These are phyloP conservation scores for Pulveroboletus sp. DNA, from an alignment of 768 basidiomycete species.

Conservation along the genomic window DNA sequence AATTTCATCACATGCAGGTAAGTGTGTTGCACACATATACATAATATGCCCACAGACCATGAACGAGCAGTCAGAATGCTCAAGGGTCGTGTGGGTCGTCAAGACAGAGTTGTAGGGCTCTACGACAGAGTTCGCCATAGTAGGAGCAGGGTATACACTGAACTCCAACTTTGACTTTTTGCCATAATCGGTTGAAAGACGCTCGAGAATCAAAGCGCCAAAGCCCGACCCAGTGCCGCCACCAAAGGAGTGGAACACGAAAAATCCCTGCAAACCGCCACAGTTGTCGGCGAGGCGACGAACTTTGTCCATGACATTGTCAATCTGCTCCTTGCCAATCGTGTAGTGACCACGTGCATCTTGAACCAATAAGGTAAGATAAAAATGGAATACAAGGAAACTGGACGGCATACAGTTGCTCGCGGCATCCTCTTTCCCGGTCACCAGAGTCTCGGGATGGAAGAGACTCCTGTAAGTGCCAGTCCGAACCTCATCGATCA, in stretches of 20 bases:
- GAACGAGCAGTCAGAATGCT: conserved; percentile 99
- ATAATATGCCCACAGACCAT: conserved; percentile 55
- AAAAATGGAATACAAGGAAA: not conserved
- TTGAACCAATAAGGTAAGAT: conserved; percentile 29
- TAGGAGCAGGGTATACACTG: conserved; percentile 92
- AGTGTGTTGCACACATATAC: not conserved
- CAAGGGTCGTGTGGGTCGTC: conserved; percentile 96
- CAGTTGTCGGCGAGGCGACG: conserved; percentile 96
- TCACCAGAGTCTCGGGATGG: conserved; percentile 98
- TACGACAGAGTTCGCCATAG: conserved; percentile 90
- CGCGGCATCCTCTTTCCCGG: conserved; percentile 98
- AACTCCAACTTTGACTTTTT: conserved; percentile 99
- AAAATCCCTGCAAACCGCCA: conserved; percentile 95
- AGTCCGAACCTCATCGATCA: conserved; percentile 94
- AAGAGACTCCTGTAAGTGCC: conserved; percentile 96
- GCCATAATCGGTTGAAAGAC: conserved; percentile 94
- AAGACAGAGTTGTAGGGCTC: conserved; percentile 98
- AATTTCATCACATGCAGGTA: conserved; percentile 1
- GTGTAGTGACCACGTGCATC: conserved; percentile 99
- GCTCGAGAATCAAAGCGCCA: conserved; percentile 92
- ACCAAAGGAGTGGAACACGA: conserved; percentile 99
- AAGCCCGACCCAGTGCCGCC: conserved; percentile 99
- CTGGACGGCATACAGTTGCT: conserved; percentile 77
- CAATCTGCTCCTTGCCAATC: conserved; percentile 96
- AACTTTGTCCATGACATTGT: conserved; percentile 92